phyloP scores from a whole-genome alignment of 208 protist species.

The Polymyxa betae region DNA sequence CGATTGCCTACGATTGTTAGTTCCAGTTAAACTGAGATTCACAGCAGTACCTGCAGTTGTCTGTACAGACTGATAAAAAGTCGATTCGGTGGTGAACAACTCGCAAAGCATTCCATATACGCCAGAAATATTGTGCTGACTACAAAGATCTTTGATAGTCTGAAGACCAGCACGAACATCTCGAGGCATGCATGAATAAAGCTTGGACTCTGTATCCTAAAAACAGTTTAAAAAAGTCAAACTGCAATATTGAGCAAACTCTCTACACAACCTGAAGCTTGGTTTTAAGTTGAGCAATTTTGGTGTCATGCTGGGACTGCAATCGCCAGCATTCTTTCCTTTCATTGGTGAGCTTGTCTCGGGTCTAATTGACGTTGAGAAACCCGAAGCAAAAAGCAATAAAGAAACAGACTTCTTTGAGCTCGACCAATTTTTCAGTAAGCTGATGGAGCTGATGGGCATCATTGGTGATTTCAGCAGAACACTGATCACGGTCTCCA shows the following conservation, averaged over 20 bases:
- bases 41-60: constrained; percentile 77
- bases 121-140: constrained; percentile 65
- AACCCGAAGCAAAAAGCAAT: not conserved
- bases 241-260: constrained; percentile 73
- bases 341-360: constrained; percentile 20
- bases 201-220: not conserved
- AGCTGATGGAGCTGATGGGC: not conserved
- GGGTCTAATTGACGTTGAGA: not conserved
- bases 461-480: not conserved
- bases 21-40: not conserved
- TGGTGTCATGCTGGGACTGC: not conserved
- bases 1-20: constrained; percentile 62
- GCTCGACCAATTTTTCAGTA: not conserved
- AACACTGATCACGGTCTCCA: not conserved
- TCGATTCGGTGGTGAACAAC: constrained; percentile 83
- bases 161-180: constrained; percentile 13
- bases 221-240: constrained; percentile 29
- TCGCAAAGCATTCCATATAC: constrained; percentile 94
- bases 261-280: constrained; percentile 69
- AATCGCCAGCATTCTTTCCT: not conserved
- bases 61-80: constrained; percentile 87
- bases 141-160: not conserved
- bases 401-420: constrained; percentile 1
- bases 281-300: constrained; percentile 71
- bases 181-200: not conserved